phyloP scores from a whole-genome alignment of 140 eudicot genomes.

The Flaveria floridana region DNA sequence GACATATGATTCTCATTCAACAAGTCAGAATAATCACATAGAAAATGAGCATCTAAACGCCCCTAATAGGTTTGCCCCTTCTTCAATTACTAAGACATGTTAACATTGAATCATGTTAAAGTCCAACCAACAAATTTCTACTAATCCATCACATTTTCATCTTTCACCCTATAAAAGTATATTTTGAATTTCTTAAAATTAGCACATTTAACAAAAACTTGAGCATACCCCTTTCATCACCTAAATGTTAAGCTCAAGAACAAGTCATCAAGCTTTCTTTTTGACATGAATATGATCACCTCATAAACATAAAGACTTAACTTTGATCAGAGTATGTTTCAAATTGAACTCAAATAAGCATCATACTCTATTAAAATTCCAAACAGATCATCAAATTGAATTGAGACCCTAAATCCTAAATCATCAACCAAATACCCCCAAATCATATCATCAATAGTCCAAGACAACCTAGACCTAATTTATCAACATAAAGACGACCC shows the following conservation, averaged over 20 bases:
- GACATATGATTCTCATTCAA: neutral
- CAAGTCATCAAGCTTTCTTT: neutral
- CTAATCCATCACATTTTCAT: constrained; percentile 9
- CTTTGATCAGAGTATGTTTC: constrained; percentile 11
- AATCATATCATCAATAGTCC: neutral
- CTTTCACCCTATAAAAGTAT: neutral
- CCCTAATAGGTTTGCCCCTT: no score
- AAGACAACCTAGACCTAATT: constrained; percentile 3
- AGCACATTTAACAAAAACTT: neutral
- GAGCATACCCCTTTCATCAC: neutral
- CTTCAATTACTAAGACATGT: no score
- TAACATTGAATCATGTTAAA: no score
- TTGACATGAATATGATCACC: neutral
- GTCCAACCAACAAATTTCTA: neutral
- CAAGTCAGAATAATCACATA: no score
- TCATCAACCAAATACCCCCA: constrained; percentile 1
- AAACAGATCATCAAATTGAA: neutral
- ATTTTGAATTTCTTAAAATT: neutral
- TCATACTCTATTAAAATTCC: neutral
- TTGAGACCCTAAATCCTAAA: neutral
- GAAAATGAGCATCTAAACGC: no score
- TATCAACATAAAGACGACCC: neutral
- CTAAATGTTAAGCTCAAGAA: neutral
- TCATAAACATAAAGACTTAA: neutral
- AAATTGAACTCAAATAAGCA: constrained; percentile 9